phyloP scores from a whole-genome alignment of 2,329 filamentous ascomycete species.

The Fusarium torulosum region DNA sequence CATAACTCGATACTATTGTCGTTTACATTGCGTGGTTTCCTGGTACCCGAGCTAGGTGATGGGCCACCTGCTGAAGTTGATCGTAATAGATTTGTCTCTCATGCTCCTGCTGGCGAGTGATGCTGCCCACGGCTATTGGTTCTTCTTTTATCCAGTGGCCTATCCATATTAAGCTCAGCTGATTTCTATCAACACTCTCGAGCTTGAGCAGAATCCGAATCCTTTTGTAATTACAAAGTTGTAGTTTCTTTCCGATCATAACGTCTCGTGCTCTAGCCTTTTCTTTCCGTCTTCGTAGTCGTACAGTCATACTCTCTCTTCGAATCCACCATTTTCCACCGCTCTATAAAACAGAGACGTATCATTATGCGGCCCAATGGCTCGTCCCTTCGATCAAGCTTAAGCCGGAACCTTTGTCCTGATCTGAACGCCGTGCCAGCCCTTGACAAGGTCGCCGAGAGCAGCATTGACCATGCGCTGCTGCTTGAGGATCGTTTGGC shows the following conservation, averaged over 20 bases:
- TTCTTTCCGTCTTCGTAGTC: slow-evolving; percentile 1
- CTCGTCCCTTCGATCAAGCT: slow-evolving; percentile 5
- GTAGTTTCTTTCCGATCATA: not conserved
- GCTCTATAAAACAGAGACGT: not conserved
- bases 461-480: slow-evolving; percentile 83
- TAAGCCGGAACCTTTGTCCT: slow-evolving; percentile 69
- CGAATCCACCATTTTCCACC: not conserved
- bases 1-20: too few species aligned
- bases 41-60: too few species aligned
- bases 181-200: not conserved
- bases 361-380: not conserved
- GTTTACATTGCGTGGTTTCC: too few species aligned
- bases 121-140: not conserved
- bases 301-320: slow-evolving; percentile 1
- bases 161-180: not conserved
- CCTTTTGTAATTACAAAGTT: slow-evolving; percentile 6
- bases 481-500: slow-evolving; percentile 80
- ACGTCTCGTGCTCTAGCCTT: not conserved
- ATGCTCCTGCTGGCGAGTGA: not conserved
- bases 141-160: not conserved
- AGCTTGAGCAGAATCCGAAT: not conserved
- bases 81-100: not conserved
- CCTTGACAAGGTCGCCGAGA: slow-evolving; percentile 80
- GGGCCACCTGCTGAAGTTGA: not conserved
- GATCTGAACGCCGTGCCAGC: slow-evolving; percentile 86